phyloP scores from a whole-genome alignment of 2,329 filamentous ascomycete genomes.

The Stachybotrys chartarum region DNA sequence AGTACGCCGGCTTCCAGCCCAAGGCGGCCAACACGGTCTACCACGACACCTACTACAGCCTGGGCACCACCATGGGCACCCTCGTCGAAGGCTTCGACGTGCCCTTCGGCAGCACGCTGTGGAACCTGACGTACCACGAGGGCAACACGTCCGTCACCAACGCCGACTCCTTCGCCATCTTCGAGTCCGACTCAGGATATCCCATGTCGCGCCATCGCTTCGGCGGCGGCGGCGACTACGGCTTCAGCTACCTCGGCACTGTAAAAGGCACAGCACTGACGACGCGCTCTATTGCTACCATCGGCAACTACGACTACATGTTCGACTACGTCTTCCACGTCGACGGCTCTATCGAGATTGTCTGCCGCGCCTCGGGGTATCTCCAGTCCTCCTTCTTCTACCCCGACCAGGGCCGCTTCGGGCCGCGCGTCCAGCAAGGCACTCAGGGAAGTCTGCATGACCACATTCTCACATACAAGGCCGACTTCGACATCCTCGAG shows the following conservation, averaged over 20 bases:
- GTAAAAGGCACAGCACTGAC: conserved; percentile 22
- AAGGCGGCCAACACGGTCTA: conserved; percentile 33
- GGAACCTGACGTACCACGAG: conserved; percentile 22
- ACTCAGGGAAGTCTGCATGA: conserved; percentile 31
- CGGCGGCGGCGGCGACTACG: conserved; percentile 14
- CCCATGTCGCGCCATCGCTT: conserved; percentile 27
- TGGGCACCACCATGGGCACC: conserved; percentile 25
- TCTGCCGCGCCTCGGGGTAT: conserved; percentile 30
- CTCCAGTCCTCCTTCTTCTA: conserved; percentile 29
- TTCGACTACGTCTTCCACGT: conserved; percentile 27
- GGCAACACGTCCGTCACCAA: conserved; percentile 20
- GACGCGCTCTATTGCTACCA: conserved; percentile 15
- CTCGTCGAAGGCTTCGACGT: conserved; percentile 36
- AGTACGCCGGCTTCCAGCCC: conserved; percentile 41
- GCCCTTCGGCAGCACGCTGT: conserved; percentile 28
- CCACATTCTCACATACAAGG: conserved; percentile 31
- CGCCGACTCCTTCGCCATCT: conserved; percentile 29
- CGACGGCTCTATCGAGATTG: conserved; percentile 29
- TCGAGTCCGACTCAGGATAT: conserved; percentile 27
- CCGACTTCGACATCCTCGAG: conserved; percentile 30
- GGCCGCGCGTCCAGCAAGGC: conserved; percentile 25
- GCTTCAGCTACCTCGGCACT: conserved; percentile 20
- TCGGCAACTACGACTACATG: conserved; percentile 37
- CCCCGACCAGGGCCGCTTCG: conserved; percentile 22
- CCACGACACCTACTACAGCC: conserved; percentile 31